phyloP scores from a whole-genome alignment of 805 yeast genomes.

The Saturnispora ahearnii region DNA sequence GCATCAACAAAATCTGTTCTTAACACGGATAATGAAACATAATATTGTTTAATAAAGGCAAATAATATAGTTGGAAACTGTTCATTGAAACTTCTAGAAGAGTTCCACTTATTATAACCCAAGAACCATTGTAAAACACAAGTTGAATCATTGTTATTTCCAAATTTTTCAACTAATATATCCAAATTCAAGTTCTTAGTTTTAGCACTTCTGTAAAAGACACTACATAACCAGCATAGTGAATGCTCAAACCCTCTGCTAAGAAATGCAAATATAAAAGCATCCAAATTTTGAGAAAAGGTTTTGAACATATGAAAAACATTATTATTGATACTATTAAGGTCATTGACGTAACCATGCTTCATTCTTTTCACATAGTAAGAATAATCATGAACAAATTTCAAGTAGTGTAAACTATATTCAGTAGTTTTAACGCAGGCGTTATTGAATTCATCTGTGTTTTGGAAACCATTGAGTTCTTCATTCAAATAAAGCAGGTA shows the following conservation, averaged over 20 bases:
- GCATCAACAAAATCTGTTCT: constrained; percentile 18
- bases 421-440: constrained; percentile 28
- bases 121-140: constrained; percentile 26
- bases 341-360: constrained; percentile 18
- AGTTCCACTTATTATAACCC: constrained; percentile 8
- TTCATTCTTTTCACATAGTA: constrained; percentile 21
- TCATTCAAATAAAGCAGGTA: constrained; percentile 31
- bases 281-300: constrained; percentile 22
- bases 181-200: constrained; percentile 11
- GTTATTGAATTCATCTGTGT: constrained; percentile 14
- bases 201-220: constrained; percentile 5
- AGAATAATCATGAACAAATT: constrained; percentile 26
- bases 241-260: constrained; percentile 3
- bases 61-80: constrained; percentile 22
- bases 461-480: constrained; percentile 10
- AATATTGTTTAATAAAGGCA: constrained; percentile 23
- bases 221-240: constrained; percentile 7
- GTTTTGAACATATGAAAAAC: constrained; percentile 13
- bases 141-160: constrained; percentile 24
- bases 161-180: constrained; percentile 17
- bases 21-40: constrained; percentile 16
- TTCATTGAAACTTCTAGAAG: constrained; percentile 12
- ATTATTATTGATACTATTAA: background rate
- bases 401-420: constrained; percentile 29
- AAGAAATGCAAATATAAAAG: constrained; percentile 17